Conservation (phyloP, 129 eudicot species). For the Chrysanthemum seticuspe region DNA sequence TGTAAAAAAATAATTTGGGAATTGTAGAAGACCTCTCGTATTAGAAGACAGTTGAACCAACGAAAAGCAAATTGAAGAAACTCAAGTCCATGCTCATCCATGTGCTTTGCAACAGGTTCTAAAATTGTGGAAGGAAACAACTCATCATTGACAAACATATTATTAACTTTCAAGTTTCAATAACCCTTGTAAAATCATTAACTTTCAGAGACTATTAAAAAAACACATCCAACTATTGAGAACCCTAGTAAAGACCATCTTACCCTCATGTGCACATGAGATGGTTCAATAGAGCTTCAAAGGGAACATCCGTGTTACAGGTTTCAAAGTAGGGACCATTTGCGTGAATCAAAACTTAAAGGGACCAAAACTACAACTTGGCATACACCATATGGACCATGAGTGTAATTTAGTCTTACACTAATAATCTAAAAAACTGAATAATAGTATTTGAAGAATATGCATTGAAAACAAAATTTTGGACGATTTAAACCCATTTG, state of each 20-base stretch:
- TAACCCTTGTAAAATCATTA: too few relatives aligned
- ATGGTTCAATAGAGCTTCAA: too few relatives aligned
- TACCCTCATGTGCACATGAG: too few relatives aligned
- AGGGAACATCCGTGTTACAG: too few relatives aligned
- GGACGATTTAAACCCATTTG: background rate
- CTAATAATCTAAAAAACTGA: background rate
- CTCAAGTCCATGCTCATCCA: conserved; percentile 98
- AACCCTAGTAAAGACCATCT: too few relatives aligned
- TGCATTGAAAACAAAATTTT: background rate
- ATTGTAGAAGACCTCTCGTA: conserved; percentile 77
- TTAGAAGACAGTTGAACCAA: conserved; percentile 97
- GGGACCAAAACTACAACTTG: too few relatives aligned
- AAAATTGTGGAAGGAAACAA: conserved; percentile 9
- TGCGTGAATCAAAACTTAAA: too few relatives aligned
- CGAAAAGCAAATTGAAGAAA: conserved; percentile 99
- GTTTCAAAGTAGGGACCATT: too few relatives aligned
- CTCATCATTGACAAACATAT: conserved; percentile 4
- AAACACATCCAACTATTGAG: too few relatives aligned
- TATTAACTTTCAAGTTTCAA: background rate
- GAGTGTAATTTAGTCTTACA: too few relatives aligned
- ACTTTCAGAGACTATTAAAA: too few relatives aligned
- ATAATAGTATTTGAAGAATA: background rate
- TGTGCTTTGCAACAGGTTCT: conserved; percentile 93
- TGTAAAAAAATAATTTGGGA: background rate
- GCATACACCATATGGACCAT: too few relatives aligned